Base-by-base conservation (phyloP, 192 early-diverging fungal genomes). In the Chytriomyces sp. region DNA sequence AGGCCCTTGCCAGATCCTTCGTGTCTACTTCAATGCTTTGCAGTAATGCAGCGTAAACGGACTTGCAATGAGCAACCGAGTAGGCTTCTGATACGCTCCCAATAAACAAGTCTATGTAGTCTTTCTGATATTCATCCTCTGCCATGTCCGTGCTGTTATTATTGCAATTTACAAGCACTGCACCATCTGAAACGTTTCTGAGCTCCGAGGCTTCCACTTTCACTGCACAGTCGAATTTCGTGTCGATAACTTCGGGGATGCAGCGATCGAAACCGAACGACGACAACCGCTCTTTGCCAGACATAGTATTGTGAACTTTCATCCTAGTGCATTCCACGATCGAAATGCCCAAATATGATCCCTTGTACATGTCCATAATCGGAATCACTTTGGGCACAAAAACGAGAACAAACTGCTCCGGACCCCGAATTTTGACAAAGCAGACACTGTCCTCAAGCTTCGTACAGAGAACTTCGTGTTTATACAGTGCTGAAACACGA, bases 361-460 rank as follows among this genome's bases (percentile, higher is more conserved):
- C 39, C 5, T 64, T 39, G 17, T 17, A 44, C n/a, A 44, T 6
- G 37, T 44, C 39, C 49, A n/a, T 5, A 34, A 54, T n/a, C 25
- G 30, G 30, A 28, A 37, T 40, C 5, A 32, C 22, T 37, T 59
- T 70, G 4, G 81, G 81, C 6, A 74, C 14, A 39, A 82, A 79
- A 5, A 78, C 54, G 37, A 82, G 41, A 39, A 79, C 14, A 59
- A 82, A 79, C 38, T 65, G 64, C 19, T 82, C 58, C 12, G 55
- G 34, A 22, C 64, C 59, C 26, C 68, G 63, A 3, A 82, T 69
- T 52, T 82, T 82, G 10, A 82, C 81, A 67, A 77, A 82, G 38
- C 81, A 82, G 34, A 67, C 64, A 34, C 57, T 59, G 26, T 70
- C 68, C 8, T 70, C 53, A n/a, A 70, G 32, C 14, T 39, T 22